Evolutionary conservation across 140 eudicot species (phyloP).

Genomic region (Erigeron philadelphicus): DNA sequence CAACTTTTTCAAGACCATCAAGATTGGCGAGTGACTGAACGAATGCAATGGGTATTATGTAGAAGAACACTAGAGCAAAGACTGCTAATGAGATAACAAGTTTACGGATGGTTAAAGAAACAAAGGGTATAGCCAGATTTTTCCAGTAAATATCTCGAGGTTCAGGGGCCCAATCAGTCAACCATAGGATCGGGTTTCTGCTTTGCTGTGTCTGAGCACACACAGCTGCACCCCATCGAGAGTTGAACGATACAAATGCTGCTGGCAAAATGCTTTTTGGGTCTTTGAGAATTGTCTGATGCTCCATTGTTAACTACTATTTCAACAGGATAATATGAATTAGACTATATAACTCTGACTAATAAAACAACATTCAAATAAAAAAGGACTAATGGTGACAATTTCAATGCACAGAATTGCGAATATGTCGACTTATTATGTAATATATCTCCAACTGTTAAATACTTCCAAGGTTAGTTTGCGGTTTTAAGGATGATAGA

Average conservation of each 20-base stretch:
- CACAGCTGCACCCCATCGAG: slow-evolving; percentile 54
- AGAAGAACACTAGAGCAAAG: slow-evolving; percentile 46
- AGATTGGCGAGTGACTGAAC: slow-evolving; percentile 53
- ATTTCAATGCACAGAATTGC: too few relatives aligned
- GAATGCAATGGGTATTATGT: slow-evolving; percentile 48
- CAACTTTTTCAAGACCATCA: slow-evolving; percentile 40
- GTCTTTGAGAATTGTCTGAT: slow-evolving; percentile 30
- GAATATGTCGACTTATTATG: too few relatives aligned
- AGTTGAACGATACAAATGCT: slow-evolving; percentile 48
- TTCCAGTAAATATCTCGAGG: slow-evolving; percentile 52
- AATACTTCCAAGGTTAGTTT: too few relatives aligned
- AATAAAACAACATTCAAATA: too few relatives aligned
- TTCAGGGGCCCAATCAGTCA: slow-evolving; percentile 56
- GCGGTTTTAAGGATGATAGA: too few relatives aligned
- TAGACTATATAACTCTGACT: too few relatives aligned
- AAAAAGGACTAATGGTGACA: too few relatives aligned
- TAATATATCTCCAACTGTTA: too few relatives aligned
- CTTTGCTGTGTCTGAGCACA: slow-evolving; percentile 57
- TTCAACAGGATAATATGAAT: slow-evolving; percentile 9
- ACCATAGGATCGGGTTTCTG: slow-evolving; percentile 45
- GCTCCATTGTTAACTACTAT: slow-evolving; percentile 36
- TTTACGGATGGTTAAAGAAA: slow-evolving; percentile 40
- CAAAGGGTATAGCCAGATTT: slow-evolving; percentile 47
- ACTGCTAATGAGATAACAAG: slow-evolving; percentile 38
- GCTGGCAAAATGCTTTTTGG: slow-evolving; percentile 42